Evolutionary conservation across 306 rosid species (phyloP).

Genomic region (Cicer pinnatifidum): DNA sequence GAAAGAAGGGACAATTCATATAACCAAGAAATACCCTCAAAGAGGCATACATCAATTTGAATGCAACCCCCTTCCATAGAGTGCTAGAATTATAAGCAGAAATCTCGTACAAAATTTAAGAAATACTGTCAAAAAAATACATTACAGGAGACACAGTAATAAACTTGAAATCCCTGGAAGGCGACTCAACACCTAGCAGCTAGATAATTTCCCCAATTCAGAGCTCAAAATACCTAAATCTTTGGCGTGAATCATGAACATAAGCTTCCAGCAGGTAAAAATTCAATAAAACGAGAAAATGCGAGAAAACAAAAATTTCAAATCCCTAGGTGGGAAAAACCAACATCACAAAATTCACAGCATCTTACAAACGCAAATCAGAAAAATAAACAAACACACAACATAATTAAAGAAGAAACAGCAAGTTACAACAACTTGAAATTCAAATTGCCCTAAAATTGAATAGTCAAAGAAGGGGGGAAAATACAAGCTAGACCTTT

Average conservation of each 20-base stretch:
- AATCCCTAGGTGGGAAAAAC: slow-evolving; percentile 53
- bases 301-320: slow-evolving; percentile 1
- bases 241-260: slow-evolving; percentile 28
- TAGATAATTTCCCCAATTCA: slow-evolving; percentile 37
- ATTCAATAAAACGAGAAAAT: slow-evolving; percentile 43
- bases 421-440: slow-evolving; percentile 4
- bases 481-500: slow-evolving; percentile 59
- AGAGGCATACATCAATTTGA: slow-evolving; percentile 10
- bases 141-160: slow-evolving; percentile 7
- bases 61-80: slow-evolving; percentile 37
- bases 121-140: slow-evolving; percentile 1
- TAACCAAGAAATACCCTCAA: background rate
- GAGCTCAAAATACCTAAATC: slow-evolving; percentile 42
- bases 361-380: slow-evolving; percentile 44
- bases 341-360: slow-evolving; percentile 35
- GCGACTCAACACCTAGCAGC: slow-evolving; percentile 11
- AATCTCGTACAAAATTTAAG: background rate
- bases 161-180: slow-evolving; percentile 43
- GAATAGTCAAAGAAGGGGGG: slow-evolving; percentile 26
- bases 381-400: slow-evolving; percentile 32
- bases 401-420: slow-evolving; percentile 29
- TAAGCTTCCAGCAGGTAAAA: slow-evolving; percentile 29
- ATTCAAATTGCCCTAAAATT: slow-evolving; percentile 33
- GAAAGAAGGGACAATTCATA: background rate
- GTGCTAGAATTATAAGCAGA: slow-evolving; percentile 11